phyloP scores from a whole-genome alignment of 257 asterid species.

The Solanum clarkiae region DNA sequence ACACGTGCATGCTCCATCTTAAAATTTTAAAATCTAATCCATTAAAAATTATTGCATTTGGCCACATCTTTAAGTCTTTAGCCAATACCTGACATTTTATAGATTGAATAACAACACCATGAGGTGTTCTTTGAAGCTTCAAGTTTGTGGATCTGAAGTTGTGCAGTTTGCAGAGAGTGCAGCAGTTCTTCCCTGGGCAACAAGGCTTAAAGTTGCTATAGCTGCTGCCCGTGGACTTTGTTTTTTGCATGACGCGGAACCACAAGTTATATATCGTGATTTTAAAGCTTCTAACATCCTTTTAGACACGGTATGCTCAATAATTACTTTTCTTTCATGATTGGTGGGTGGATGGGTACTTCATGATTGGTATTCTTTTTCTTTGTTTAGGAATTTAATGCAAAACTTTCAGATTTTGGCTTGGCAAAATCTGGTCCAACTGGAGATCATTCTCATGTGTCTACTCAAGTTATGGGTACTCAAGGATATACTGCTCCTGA shows the following conservation, averaged over 20 bases:
- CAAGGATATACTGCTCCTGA: slow-evolving; percentile 32
- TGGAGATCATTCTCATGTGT: slow-evolving; percentile 23
- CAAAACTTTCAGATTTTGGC: slow-evolving; percentile 31
- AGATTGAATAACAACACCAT: not conserved
- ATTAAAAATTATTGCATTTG: not conserved
- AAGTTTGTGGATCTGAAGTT: not conserved
- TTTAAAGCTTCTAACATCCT: slow-evolving; percentile 35
- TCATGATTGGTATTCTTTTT: not conserved
- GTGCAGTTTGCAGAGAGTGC: slow-evolving; percentile 6
- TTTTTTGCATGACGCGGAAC: slow-evolving; percentile 21
- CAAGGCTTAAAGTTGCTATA: slow-evolving; percentile 26
- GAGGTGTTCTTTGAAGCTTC: not conserved
- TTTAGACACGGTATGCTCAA: slow-evolving; percentile 19
- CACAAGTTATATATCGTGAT: slow-evolving; percentile 37
- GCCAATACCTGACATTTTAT: not conserved
- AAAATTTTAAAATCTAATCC: not conserved
- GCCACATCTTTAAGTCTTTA: not conserved
- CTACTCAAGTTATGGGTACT: slow-evolving; percentile 26
- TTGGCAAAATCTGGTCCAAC: slow-evolving; percentile 27
- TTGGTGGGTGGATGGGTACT: not conserved
- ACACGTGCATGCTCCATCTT: not conserved
- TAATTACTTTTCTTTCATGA: not conserved
- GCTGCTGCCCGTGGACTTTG: slow-evolving; percentile 34
- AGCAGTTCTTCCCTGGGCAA: slow-evolving; percentile 24
- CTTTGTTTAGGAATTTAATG: slow-evolving; percentile 20